phyloP scores from a whole-genome alignment of 1,284 basidiomycete genomes.

The Sanghuangporus sanghuang region DNA sequence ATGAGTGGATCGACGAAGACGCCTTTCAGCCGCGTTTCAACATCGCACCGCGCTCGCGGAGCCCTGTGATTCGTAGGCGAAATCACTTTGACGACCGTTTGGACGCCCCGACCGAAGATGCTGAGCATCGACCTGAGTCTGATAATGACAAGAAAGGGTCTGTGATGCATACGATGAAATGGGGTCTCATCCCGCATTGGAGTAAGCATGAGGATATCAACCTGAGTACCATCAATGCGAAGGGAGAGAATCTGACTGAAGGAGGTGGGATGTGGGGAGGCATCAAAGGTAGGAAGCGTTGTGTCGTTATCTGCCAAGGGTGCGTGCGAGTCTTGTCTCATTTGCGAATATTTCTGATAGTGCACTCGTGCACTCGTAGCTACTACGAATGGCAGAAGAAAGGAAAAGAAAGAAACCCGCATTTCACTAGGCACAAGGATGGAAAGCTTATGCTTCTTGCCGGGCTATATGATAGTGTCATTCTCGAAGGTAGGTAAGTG shows the following conservation, averaged over 20 bases:
- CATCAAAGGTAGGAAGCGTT: conserved; percentile 75
- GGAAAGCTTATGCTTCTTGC: conserved; percentile 79
- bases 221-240: conserved; percentile 86
- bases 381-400: conserved; percentile 93
- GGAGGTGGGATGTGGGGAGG: conserved; percentile 77
- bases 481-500: conserved; percentile 48
- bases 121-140: neutral
- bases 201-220: conserved; percentile 67
- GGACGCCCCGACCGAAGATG: neutral
- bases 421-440: conserved; percentile 72
- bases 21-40: conserved; percentile 57
- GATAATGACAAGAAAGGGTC: conserved; percentile 18
- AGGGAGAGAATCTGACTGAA: conserved; percentile 76
- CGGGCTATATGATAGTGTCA: conserved; percentile 78
- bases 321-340: conserved; percentile 29
- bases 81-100: conserved; percentile 16
- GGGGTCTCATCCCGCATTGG: conserved; percentile 89
- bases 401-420: conserved; percentile 70
- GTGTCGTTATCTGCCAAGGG: conserved; percentile 78
- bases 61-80: conserved; percentile 56
- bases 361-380: conserved; percentile 34
- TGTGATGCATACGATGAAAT: conserved; percentile 75
- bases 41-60: conserved; percentile 65
- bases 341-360: conserved; percentile 19
- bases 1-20: conserved; percentile 60